phyloP scores from a whole-genome alignment of 306 rosid genomes.

The Cicer pinnatifidum region DNA sequence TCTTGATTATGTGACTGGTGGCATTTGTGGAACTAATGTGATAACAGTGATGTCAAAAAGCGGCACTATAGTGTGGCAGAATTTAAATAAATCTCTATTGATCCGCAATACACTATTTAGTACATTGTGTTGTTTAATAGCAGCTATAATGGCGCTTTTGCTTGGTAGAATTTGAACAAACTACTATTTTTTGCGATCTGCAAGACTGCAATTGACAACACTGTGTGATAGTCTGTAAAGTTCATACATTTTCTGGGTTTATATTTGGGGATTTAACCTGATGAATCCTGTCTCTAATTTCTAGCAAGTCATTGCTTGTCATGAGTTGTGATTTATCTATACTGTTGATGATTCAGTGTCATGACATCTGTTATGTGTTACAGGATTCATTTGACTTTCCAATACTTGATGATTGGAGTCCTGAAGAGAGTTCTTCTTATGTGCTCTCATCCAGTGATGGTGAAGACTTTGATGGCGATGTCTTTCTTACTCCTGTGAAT shows the following conservation, averaged over 20 bases:
- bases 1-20: slow-evolving; percentile 21
- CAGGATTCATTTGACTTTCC: slow-evolving; percentile 73
- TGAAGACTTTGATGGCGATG: slow-evolving; percentile 75
- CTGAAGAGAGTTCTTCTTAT: slow-evolving; percentile 49
- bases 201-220: too few species aligned
- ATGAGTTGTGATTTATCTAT: background rate
- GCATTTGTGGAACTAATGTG: background rate
- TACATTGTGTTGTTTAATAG: too few species aligned
- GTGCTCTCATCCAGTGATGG: slow-evolving; percentile 70
- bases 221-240: too few species aligned
- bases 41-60: too few species aligned
- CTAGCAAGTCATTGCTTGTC: slow-evolving; percentile 21
- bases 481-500: slow-evolving; percentile 54
- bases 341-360: slow-evolving; percentile 9
- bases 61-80: too few species aligned
- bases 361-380: slow-evolving; percentile 3
- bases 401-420: slow-evolving; percentile 61
- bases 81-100: too few species aligned
- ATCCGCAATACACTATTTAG: too few species aligned
- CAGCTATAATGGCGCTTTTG: too few species aligned
- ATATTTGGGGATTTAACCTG: slow-evolving; percentile 25
- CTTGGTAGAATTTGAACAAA: too few species aligned
- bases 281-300: slow-evolving; percentile 14
- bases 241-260: slow-evolving; percentile 3
- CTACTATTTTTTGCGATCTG: too few species aligned